Percentiles rank a stretch among this genome's conserved stretches.
These are phyloP conservation scores for Aspergillus vadensis DNA, from an alignment of 2,329 filamentous ascomycete genomes.

Conservation along the genomic window DNA sequence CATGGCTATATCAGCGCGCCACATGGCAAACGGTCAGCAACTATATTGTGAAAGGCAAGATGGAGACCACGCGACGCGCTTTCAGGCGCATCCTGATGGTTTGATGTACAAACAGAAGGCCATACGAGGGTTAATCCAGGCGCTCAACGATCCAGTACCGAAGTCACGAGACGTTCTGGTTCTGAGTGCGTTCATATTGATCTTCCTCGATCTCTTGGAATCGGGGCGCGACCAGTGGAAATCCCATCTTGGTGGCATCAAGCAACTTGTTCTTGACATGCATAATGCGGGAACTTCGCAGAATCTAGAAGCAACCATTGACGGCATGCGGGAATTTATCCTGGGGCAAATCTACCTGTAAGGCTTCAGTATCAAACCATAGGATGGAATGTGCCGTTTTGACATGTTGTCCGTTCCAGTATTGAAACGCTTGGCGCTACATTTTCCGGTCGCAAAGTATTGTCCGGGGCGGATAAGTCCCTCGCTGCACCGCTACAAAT, in stretches of 20 bases:
- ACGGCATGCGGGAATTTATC: slow-evolving; percentile 1
- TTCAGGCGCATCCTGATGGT: slow-evolving; percentile 23
- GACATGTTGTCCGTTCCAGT: background rate
- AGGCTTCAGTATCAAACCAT: background rate
- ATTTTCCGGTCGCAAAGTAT: background rate
- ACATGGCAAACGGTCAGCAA: slow-evolving; percentile 29
- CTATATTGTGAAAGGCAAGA: too few species aligned
- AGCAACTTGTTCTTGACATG: background rate
- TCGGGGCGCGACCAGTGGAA: slow-evolving; percentile 23
- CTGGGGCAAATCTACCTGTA: slow-evolving; percentile 10
- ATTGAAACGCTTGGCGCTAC: background rate
- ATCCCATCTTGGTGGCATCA: slow-evolving; percentile 18
- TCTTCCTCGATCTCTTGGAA: slow-evolving; percentile 24
- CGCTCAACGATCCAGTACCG: slow-evolving; percentile 7
- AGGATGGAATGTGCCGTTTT: background rate
- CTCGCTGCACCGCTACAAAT: background rate
- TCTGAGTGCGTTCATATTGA: slow-evolving; percentile 21
- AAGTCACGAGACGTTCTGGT: slow-evolving; percentile 14
- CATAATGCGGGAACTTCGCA: background rate
- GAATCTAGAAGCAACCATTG: background rate
- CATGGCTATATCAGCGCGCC: slow-evolving; percentile 35
- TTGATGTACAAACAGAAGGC: slow-evolving; percentile 25
- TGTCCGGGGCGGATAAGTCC: background rate
- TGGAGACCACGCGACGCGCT: slow-evolving; percentile 16
- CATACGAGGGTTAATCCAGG: slow-evolving; percentile 17